Percentiles rank a stretch among this genome's conserved stretches.
Conservation (phyloP, 495 filamentous ascomycete species). For the Trichoderma virens region DNA sequence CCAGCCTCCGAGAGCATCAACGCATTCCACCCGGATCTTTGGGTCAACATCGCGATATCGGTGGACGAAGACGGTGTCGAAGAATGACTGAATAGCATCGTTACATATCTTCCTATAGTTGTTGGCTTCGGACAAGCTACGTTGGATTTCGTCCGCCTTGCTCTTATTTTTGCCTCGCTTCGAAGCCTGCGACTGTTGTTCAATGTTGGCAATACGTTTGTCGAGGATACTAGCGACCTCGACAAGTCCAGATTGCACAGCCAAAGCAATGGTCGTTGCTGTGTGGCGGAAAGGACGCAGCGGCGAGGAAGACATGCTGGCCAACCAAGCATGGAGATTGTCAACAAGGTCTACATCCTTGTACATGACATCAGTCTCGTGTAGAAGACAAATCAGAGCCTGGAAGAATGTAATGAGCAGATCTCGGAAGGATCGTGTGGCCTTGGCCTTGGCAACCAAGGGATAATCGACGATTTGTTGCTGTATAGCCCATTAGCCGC, state of each 20-base stretch:
- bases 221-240: constrained; percentile 64
- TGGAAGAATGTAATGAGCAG: constrained; percentile 71
- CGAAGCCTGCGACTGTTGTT: constrained; percentile 72
- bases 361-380: constrained; percentile 68
- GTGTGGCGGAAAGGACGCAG: constrained; percentile 91
- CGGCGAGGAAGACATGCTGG: constrained; percentile 72
- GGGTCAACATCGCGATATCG: constrained; percentile 91
- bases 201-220: constrained; percentile 58
- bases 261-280: constrained; percentile 69
- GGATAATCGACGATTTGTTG: constrained; percentile 84
- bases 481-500: constrained; percentile 29
- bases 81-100: constrained; percentile 65
- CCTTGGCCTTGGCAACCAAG: constrained; percentile 72
- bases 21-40: constrained; percentile 75
- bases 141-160: constrained; percentile 55
- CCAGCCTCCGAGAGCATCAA: constrained; percentile 79
- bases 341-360: constrained; percentile 67
- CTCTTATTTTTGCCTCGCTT: constrained; percentile 51
- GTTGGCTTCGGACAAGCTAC: constrained; percentile 56
- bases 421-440: constrained; percentile 62
- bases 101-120: constrained; percentile 56
- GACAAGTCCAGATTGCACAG: constrained; percentile 63
- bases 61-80: constrained; percentile 86
- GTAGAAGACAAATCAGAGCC: constrained; percentile 62
- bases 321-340: constrained; percentile 79